phyloP scores from a whole-genome alignment of 495 filamentous ascomycete genomes.

The Apiosordaria backusii region DNA sequence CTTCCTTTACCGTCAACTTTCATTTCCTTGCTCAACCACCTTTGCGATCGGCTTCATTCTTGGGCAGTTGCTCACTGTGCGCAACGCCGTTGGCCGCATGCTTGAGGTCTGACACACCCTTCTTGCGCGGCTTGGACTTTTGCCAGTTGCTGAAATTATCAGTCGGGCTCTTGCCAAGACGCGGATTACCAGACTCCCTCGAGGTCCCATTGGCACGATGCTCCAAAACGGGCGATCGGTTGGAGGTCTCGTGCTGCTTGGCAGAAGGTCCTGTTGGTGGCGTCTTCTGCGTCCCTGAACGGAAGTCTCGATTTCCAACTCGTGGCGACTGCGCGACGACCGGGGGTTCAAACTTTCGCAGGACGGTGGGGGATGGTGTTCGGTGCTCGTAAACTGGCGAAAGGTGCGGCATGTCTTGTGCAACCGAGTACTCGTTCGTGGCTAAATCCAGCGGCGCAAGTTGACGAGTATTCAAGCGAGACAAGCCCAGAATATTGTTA shows the following conservation, averaged over 20 bases:
- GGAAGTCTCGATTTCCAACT: slow-evolving; percentile 10
- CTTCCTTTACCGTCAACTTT: not conserved
- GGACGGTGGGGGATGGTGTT: slow-evolving; percentile 47
- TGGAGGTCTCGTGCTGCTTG: slow-evolving; percentile 24
- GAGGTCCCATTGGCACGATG: slow-evolving; percentile 35
- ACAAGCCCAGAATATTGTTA: slow-evolving; percentile 23
- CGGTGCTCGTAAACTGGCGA: slow-evolving; percentile 55
- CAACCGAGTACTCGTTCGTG: slow-evolving; percentile 31
- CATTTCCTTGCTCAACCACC: slow-evolving; percentile 41
- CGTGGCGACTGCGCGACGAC: slow-evolving; percentile 10
- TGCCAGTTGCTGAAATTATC: slow-evolving; percentile 46
- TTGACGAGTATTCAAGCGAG: slow-evolving; percentile 34
- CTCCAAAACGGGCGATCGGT: slow-evolving; percentile 28
- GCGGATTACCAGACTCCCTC: slow-evolving; percentile 45
- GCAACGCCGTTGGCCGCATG: slow-evolving; percentile 31
- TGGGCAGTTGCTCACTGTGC: slow-evolving; percentile 48
- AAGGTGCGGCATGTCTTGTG: slow-evolving; percentile 44
- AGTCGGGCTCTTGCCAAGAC: slow-evolving; percentile 49
- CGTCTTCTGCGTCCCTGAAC: slow-evolving; percentile 22
- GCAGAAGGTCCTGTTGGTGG: slow-evolving; percentile 20
- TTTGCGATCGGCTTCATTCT: slow-evolving; percentile 51
- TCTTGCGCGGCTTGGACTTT: slow-evolving; percentile 48
- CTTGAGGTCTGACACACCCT: slow-evolving; percentile 38
- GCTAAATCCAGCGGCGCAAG: slow-evolving; percentile 48
- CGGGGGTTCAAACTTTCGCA: slow-evolving; percentile 38